These are phyloP conservation scores for Sedum album DNA, from an alignment of 164 flowering plant species.

Conservation along the genomic window DNA sequence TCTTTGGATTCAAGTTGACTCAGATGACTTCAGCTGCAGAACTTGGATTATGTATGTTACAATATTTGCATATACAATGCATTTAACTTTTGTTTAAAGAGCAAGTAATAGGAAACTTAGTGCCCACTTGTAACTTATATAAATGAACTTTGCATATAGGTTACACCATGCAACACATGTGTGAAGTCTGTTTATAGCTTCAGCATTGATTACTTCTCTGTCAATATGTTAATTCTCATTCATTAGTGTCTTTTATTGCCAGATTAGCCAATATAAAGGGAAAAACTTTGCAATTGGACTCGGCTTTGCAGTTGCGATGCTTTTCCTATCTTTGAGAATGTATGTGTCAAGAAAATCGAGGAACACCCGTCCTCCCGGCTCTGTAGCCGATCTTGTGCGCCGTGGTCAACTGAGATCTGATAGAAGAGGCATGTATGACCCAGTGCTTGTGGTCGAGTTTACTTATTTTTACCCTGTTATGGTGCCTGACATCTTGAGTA, in stretches of 20 bases:
- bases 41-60: not conserved
- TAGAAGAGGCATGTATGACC: constrained; percentile 98
- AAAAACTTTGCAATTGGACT: constrained; percentile 36
- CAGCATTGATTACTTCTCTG: not conserved
- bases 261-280: constrained; percentile 36
- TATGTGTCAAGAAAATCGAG: constrained; percentile 36
- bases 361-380: constrained; percentile 51
- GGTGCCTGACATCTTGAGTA: not conserved
- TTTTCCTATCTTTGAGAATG: constrained; percentile 41
- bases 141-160: not conserved
- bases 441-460: not conserved
- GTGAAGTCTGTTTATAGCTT: not conserved
- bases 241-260: constrained; percentile 5
- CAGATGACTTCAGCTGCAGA: not conserved
- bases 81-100: not conserved
- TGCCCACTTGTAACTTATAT: not conserved
- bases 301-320: constrained; percentile 34
- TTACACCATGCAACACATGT: not conserved
- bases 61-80: not conserved
- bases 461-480: not conserved
- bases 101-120: not conserved
- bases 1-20: not conserved
- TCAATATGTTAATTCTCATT: not conserved
- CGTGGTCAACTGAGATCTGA: constrained; percentile 95
- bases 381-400: constrained; percentile 92